Percentiles rank a stretch among this genome's conserved stretches.
Conservation (phyloP, 345 rosid genomes). For the Geranium rotundifolium region DNA sequence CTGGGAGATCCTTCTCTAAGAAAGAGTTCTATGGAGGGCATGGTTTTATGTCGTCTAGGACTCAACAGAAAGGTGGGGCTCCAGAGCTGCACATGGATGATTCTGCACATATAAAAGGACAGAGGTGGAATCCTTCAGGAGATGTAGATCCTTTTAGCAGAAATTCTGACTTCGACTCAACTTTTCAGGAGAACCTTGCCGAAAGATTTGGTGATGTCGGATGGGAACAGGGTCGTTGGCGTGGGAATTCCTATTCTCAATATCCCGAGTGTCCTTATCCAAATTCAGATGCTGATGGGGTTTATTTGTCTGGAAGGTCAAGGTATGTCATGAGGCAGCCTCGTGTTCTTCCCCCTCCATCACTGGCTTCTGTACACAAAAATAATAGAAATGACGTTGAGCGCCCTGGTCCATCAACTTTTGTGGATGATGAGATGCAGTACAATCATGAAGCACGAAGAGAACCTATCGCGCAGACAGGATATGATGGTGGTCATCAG, state of each 20-base stretch:
- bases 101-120: conserved; percentile 31
- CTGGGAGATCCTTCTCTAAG: conserved; percentile 38
- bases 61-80: conserved; percentile 42
- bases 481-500: conserved; percentile 34
- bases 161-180: conserved; percentile 52
- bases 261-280: conserved; percentile 48
- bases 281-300: conserved; percentile 54
- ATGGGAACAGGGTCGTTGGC: conserved; percentile 53
- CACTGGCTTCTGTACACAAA: conserved; percentile 52
- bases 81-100: conserved; percentile 49
- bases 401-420: conserved; percentile 45
- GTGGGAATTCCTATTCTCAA: conserved; percentile 38
- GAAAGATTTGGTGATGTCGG: conserved; percentile 58
- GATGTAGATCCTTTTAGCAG: conserved; percentile 55
- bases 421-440: conserved; percentile 29
- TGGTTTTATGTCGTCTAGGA: conserved; percentile 35
- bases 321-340: conserved; percentile 83
- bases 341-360: conserved; percentile 84
- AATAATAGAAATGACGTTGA: conserved; percentile 40
- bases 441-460: conserved; percentile 32
- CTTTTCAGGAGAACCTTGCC: conserved; percentile 49
- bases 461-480: conserved; percentile 31
- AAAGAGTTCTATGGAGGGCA: conserved; percentile 54
- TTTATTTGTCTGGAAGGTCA: conserved; percentile 66
- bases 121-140: conserved; percentile 64